A percentile compares a stretch with the other conserved stretches of the same genome.
Evolutionary conservation across 2,329 filamentous ascomycete genomes (phyloP).

Genomic region (Plectosphaerella cucumerina): DNA sequence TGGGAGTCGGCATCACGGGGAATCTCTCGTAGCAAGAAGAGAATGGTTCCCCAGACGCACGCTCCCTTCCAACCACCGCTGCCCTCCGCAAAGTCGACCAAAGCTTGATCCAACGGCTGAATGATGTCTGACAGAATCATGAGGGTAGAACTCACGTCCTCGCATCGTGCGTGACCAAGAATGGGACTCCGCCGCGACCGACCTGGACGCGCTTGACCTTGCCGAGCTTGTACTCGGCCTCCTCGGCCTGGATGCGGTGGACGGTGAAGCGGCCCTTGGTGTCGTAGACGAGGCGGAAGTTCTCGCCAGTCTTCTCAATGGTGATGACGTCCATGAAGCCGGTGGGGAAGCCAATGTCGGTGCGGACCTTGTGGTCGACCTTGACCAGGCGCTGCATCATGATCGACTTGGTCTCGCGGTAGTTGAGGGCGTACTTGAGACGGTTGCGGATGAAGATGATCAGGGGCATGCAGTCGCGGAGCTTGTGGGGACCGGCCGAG

Average conservation of each 20-base stretch:
- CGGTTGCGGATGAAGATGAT: constrained; percentile 97
- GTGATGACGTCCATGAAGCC: constrained; percentile 99
- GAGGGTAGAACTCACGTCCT: constrained; percentile 81
- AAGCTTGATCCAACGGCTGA: constrained; percentile 99
- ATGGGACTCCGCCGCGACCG: constrained; percentile 99
- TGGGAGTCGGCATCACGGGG: no score
- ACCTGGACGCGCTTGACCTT: constrained; percentile 99
- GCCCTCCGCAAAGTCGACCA: constrained; percentile 54
- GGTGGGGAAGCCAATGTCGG: constrained; percentile 93
- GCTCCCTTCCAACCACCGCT: constrained; percentile 1
- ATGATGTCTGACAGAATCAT: constrained; percentile 78
- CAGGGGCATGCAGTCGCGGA: constrained; percentile 96
- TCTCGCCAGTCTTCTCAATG: constrained; percentile 99
- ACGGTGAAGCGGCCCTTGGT: constrained; percentile 99
- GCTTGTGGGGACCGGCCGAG: constrained; percentile 93
- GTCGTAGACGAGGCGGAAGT: constrained; percentile 99
- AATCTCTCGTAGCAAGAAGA: no score
- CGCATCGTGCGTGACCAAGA: constrained; percentile 99
- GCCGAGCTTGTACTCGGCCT: constrained; percentile 99
- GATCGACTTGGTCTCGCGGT: constrained; percentile 95
- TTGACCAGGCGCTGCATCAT: constrained; percentile 99
- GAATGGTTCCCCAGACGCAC: no score
- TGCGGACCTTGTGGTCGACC: constrained; percentile 99
- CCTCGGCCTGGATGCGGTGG: constrained; percentile 97
- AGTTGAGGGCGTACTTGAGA: constrained; percentile 99